Conservation (phyloP, 352 stramenopile genomes). For the Phytophthora meadii region DNA sequence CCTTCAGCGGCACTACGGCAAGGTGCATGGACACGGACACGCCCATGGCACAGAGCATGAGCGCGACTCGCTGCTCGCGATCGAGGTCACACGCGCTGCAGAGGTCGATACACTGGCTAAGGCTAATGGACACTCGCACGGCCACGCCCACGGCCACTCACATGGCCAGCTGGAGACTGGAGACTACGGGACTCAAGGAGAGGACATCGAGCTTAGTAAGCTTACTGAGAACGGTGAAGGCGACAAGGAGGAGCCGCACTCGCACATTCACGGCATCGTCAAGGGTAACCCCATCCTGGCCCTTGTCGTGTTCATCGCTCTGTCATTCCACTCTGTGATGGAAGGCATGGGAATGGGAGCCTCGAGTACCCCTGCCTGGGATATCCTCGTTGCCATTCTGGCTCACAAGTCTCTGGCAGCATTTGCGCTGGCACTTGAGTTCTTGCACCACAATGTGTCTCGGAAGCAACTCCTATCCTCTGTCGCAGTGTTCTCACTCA, state of each 20-base stretch:
- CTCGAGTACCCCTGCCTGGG: conserved; percentile 62
- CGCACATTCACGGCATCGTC: conserved; percentile 72
- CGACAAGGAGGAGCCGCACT: conserved; percentile 43
- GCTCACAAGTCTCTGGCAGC: conserved; percentile 85
- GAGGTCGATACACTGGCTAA: conserved; percentile 15
- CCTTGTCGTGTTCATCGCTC: conserved; percentile 77
- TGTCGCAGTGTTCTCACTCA: conserved; percentile 70
- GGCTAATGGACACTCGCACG: conserved; percentile 18
- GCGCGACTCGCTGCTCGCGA: conserved; percentile 31
- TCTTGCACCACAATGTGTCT: conserved; percentile 68
- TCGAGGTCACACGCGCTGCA: conserved; percentile 22
- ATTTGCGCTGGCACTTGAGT: conserved; percentile 76
- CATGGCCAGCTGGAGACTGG: conserved; percentile 24
- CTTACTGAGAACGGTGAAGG: conserved; percentile 3
- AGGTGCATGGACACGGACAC: conserved; percentile 27
- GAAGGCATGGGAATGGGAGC: conserved; percentile 86
- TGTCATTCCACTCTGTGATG: conserved; percentile 89
- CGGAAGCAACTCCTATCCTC: conserved; percentile 47
- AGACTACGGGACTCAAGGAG: conserved; percentile 39
- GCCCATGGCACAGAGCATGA: conserved; percentile 27
- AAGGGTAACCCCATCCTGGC: conserved; percentile 67
- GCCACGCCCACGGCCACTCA: conserved; percentile 8
- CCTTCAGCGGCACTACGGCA: conserved; percentile 53
- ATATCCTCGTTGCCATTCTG: conserved; percentile 82
- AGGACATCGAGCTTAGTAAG: neutral